These are phyloP conservation scores for Dictyostelium citrinum DNA, from an alignment of 78 protist species.

Conservation along the genomic window DNA sequence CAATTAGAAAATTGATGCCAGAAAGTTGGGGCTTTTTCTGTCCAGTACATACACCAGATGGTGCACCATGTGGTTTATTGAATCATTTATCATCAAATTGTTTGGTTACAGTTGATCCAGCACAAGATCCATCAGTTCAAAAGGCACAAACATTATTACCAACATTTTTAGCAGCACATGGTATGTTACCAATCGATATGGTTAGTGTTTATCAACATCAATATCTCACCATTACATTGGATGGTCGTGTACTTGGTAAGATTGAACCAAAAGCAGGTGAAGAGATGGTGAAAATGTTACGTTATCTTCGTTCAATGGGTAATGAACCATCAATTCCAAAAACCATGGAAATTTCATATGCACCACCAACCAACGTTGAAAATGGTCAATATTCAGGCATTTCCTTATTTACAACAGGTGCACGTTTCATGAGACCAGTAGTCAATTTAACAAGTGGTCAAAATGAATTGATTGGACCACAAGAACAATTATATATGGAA, in stretches of 20 bases:
- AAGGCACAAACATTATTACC: neutral
- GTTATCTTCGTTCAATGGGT: slow-evolving; percentile 71
- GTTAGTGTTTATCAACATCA: neutral
- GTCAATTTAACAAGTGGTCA: slow-evolving; percentile 44
- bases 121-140: neutral
- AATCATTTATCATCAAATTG: slow-evolving; percentile 94
- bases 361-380: slow-evolving; percentile 15
- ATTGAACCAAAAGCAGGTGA: neutral
- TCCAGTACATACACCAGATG: slow-evolving; percentile 99
- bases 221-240: slow-evolving; percentile 47
- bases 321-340: slow-evolving; percentile 31
- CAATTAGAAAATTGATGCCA: slow-evolving; percentile 96
- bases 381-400: slow-evolving; percentile 82
- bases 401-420: slow-evolving; percentile 82
- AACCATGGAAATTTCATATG: slow-evolving; percentile 60
- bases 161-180: slow-evolving; percentile 30
- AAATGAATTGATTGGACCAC: slow-evolving; percentile 92
- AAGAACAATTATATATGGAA: slow-evolving; percentile 95
- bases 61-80: slow-evolving; percentile 99
- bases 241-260: slow-evolving; percentile 61
- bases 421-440: slow-evolving; percentile 96
- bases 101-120: slow-evolving; percentile 43
- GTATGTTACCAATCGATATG: slow-evolving; percentile 35
- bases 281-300: slow-evolving; percentile 15
- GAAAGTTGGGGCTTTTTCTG: slow-evolving; percentile 99